Conservation (phyloP, 2,329 filamentous ascomycete species). For the Fusarium hainanense region DNA sequence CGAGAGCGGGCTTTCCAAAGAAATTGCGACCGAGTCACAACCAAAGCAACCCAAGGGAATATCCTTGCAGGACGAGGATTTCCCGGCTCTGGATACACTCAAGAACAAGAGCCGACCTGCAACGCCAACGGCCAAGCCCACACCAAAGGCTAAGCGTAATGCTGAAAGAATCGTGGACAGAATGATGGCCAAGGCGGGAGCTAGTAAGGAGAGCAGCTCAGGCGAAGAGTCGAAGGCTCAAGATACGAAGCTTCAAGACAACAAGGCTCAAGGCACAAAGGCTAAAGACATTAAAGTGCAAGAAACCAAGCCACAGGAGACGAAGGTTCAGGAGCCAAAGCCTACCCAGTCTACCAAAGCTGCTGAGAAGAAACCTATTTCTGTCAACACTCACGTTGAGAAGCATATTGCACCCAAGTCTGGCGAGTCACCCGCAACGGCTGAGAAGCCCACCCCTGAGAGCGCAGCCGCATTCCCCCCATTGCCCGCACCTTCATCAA, state of each 20-base stretch:
- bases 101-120: conserved; percentile 50
- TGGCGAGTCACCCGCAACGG: conserved; percentile 43
- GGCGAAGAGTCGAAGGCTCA: conserved; percentile 28
- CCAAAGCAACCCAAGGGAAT: conserved; percentile 33
- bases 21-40: conserved; percentile 56
- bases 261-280: conserved; percentile 26
- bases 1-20: conserved; percentile 60
- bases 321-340: conserved; percentile 23
- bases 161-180: conserved; percentile 48
- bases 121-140: conserved; percentile 51
- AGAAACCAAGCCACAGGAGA: conserved; percentile 16
- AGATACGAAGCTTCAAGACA: conserved; percentile 35
- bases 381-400: conserved; percentile 62
- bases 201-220: conserved; percentile 25
- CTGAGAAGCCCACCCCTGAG: conserved; percentile 50
- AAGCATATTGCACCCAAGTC: conserved; percentile 50
- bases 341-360: conserved; percentile 14
- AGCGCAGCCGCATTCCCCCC: conserved; percentile 60
- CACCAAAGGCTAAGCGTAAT: conserved; percentile 49
- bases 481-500: conserved; percentile 60
- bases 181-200: conserved; percentile 37
- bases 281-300: background rate
- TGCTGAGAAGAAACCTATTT: conserved; percentile 49
- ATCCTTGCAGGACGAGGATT: conserved; percentile 69
- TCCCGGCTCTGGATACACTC: conserved; percentile 66